Evolutionary conservation across 306 rosid species (phyloP), one percentile per base, ranked within the genome.

Genomic region (Abrus precatorius): DNA sequence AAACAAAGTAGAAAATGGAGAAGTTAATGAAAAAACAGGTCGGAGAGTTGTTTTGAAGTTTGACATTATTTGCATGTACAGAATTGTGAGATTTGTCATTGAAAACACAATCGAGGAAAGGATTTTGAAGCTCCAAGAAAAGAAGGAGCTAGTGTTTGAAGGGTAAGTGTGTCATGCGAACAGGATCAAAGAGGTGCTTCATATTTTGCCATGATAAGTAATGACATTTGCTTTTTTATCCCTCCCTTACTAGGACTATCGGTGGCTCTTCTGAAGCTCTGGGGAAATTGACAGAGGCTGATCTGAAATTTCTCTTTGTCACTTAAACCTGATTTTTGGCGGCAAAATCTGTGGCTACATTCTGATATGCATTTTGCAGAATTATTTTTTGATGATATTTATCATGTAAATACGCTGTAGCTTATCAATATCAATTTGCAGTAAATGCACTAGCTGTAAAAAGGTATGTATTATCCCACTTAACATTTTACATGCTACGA

Each of bases 101-200:
- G 99, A 91, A 77, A 89, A 95, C 86, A 86, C 98, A 13, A 87
- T 95, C 3, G 98, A 95, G 92, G 99, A 95, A 88, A 91, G 91
- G 86, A 95, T 95, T 88, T 80, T 95, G 88, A 93, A 86, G 86
- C 88, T 93, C 77, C 98, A 95, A 82, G 93, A 95, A 81, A 91
- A 90, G 85, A 95, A 95, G 91, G 97, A 95, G 68, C 88, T 93
- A 3, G 89, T 91, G 72, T 95, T 95, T 81, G 99, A 95, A 87
- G 99, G 97, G 99, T 91, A 77, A 60, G 94, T 72, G 43, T 56
- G 34, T 52, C 68, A 75, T 74, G 10, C 53, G 36, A 56, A 32
- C 59, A 6, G 1, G 66, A 48, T 70, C 45, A 44, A 81, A 57
- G 53, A 57, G 53, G 30, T 61, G 69, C 7, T 79, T n/a, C 62